A percentile compares a stretch with the other conserved stretches of the same genome.
These are phyloP conservation scores for Neofusicoccum kwambonambiense DNA, from an alignment of 2,329 filamentous ascomycete genomes.

Conservation along the genomic window DNA sequence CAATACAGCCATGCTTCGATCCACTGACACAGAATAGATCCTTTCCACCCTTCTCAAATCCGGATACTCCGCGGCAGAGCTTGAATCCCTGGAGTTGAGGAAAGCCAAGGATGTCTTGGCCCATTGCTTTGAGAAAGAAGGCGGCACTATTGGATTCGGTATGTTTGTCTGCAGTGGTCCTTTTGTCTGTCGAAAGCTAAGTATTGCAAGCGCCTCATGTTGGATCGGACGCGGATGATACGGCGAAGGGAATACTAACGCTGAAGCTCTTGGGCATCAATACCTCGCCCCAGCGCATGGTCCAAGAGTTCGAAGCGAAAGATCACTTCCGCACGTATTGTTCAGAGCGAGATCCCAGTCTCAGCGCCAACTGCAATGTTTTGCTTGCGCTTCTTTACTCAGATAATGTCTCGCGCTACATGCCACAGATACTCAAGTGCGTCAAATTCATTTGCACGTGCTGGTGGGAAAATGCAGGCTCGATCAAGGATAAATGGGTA, in stretches of 20 bases:
- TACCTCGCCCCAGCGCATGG: background rate
- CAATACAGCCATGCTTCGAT: background rate
- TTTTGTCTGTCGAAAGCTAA: background rate
- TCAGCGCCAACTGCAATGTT: constrained; percentile 38
- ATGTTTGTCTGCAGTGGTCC: background rate
- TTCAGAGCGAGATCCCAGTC: constrained; percentile 31
- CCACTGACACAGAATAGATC: background rate
- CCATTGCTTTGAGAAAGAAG: background rate
- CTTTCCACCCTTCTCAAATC: background rate
- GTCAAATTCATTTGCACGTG: background rate
- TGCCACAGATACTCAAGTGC: background rate
- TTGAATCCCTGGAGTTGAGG: background rate
- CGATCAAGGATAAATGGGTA: background rate
- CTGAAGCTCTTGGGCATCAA: background rate
- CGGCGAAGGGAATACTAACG: background rate
- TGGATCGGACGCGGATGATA: background rate
- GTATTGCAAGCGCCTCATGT: background rate
- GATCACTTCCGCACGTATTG: constrained; percentile 34
- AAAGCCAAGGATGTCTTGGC: background rate
- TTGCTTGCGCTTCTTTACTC: constrained; percentile 29
- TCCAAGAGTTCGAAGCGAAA: constrained; percentile 30
- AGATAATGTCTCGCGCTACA: background rate
- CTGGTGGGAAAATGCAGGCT: background rate
- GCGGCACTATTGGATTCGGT: background rate
- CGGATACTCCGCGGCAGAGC: background rate